These are phyloP conservation scores for Candida lessepsii DNA, from an alignment of 805 yeast species.

Conservation along the genomic window DNA sequence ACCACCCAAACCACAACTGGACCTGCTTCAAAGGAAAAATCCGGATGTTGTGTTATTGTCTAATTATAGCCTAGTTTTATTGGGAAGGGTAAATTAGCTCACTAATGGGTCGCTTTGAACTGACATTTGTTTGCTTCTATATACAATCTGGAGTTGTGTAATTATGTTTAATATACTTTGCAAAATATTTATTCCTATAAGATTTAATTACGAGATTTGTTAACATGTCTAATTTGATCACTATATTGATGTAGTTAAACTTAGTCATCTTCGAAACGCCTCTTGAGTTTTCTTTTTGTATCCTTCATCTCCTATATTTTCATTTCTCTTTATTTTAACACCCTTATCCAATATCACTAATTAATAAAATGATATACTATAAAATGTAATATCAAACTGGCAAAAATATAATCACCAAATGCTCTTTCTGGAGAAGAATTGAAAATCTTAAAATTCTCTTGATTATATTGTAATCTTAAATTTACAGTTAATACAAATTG, in stretches of 20 bases:
- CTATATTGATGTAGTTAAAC: neutral
- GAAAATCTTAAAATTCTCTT: constrained; percentile 15
- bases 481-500: constrained; percentile 89
- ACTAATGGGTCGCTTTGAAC: neutral
- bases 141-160: constrained; percentile 14
- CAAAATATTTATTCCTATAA: neutral
- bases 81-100: too few species aligned
- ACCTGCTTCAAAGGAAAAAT: constrained; percentile 27
- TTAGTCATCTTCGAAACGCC: too few species aligned
- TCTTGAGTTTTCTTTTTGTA: too few species aligned
- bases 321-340: too few species aligned
- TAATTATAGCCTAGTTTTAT: constrained; percentile 14
- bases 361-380: constrained; percentile 88
- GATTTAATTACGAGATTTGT: too few species aligned
- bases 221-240: neutral
- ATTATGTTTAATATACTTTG: constrained; percentile 9
- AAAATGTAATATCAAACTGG: constrained; percentile 86
- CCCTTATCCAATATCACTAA: too few species aligned
- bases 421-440: constrained; percentile 49
- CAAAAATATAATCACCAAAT: constrained; percentile 84
- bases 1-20: constrained; percentile 13
- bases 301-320: too few species aligned
- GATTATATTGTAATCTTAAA: constrained; percentile 66
- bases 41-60: constrained; percentile 39
- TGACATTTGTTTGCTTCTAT: neutral